phyloP scores from a whole-genome alignment of 495 filamentous ascomycete genomes.

The Elasticomyces elasticus region DNA sequence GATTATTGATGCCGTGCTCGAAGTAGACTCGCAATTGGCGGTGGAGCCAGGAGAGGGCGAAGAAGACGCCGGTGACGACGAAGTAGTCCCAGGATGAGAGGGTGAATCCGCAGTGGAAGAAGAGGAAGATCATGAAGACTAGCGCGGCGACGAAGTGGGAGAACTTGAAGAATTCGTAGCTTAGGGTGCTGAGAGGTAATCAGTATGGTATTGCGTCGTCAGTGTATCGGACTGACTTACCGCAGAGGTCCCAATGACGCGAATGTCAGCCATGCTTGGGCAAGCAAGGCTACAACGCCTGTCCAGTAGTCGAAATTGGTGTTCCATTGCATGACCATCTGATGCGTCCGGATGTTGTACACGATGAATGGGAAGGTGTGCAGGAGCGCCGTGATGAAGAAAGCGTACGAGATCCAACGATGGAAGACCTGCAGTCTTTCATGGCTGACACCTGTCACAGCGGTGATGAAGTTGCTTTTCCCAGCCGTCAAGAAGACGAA shows the following conservation, averaged over 20 bases:
- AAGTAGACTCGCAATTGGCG: slow-evolving; percentile 38
- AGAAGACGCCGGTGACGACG: slow-evolving; percentile 38
- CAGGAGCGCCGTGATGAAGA: slow-evolving; percentile 24
- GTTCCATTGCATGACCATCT: slow-evolving; percentile 41
- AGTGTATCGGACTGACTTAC: slow-evolving; percentile 25
- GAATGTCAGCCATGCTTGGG: slow-evolving; percentile 46
- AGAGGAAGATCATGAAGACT: slow-evolving; percentile 48
- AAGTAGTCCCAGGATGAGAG: slow-evolving; percentile 56
- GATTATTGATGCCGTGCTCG: slow-evolving; percentile 35
- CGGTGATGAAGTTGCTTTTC: slow-evolving; percentile 25
- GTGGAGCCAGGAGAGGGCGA: slow-evolving; percentile 36
- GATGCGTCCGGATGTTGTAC: slow-evolving; percentile 39
- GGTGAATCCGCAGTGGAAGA: slow-evolving; percentile 48
- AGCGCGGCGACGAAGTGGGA: slow-evolving; percentile 43
- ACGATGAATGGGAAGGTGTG: slow-evolving; percentile 33
- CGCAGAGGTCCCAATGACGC: slow-evolving; percentile 41
- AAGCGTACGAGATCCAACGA: slow-evolving; percentile 22
- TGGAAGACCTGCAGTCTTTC: slow-evolving; percentile 27
- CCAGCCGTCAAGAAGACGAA: slow-evolving; percentile 23
- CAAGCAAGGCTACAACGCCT: slow-evolving; percentile 44
- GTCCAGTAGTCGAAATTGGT: slow-evolving; percentile 44
- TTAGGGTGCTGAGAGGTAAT: neutral
- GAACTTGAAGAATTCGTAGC: slow-evolving; percentile 52
- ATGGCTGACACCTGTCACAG: slow-evolving; percentile 22
- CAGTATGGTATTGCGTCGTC: neutral